Conservation (phyloP, 176 grass and related monocot species). For the Tuctoria greenei region DNA sequence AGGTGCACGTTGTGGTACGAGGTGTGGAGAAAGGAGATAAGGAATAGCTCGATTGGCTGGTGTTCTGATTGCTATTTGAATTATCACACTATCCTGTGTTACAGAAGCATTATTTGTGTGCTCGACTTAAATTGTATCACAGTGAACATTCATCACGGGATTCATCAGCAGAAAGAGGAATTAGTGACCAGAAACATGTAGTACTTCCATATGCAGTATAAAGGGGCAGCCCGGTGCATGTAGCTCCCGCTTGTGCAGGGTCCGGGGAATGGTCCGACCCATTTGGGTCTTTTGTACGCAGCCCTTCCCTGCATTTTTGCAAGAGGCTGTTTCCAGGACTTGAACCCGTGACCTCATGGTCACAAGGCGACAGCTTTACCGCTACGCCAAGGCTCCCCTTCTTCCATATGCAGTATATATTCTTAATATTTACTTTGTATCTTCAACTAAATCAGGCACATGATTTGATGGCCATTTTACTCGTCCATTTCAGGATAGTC, state of each 20-base stretch:
- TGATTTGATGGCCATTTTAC: constrained; percentile 24
- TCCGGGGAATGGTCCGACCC: too few species aligned
- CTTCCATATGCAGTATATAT: not conserved
- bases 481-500: constrained; percentile 34
- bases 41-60: not conserved
- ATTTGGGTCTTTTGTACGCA: too few species aligned
- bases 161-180: not conserved
- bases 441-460: constrained; percentile 1
- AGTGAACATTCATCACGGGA: not conserved
- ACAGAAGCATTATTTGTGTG: not conserved
- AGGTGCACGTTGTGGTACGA: not conserved
- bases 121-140: not conserved
- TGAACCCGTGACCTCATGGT: too few species aligned
- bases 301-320: too few species aligned
- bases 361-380: too few species aligned
- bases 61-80: not conserved
- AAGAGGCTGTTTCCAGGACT: too few species aligned
- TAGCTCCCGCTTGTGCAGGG: too few species aligned
- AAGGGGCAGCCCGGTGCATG: too few species aligned
- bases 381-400: too few species aligned
- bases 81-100: not conserved
- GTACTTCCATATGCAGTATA: not conserved
- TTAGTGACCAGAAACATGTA: constrained; percentile 26
- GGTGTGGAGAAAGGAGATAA: not conserved
- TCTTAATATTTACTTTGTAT: not conserved